These are phyloP conservation scores for Solanum raphanifolium DNA, from an alignment of 257 asterid species.

Conservation along the genomic window DNA sequence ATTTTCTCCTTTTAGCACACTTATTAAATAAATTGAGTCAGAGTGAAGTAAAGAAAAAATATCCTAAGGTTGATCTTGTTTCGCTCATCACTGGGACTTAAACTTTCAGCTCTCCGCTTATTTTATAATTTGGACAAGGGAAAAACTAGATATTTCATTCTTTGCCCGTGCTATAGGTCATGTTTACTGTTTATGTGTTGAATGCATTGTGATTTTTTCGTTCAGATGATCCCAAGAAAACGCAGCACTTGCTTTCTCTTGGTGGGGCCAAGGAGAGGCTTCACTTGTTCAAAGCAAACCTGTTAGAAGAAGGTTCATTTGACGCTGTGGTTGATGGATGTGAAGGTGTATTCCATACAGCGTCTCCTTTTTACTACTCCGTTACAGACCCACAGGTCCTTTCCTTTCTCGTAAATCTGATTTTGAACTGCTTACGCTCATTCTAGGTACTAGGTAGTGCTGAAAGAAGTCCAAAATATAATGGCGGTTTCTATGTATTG, in stretches of 20 bases:
- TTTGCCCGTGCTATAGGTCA: background rate
- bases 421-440: background rate
- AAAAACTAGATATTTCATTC: background rate
- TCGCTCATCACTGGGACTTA: background rate
- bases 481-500: background rate
- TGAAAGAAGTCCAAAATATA: background rate
- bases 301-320: slow-evolving; percentile 31
- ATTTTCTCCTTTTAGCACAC: background rate
- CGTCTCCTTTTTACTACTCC: slow-evolving; percentile 27
- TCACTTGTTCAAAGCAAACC: slow-evolving; percentile 29
- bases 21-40: background rate
- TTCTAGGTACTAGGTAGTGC: background rate
- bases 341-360: slow-evolving; percentile 43
- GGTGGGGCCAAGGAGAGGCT: slow-evolving; percentile 50
- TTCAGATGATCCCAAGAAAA: background rate
- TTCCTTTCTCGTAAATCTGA: background rate
- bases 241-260: slow-evolving; percentile 25
- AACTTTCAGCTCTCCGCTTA: background rate
- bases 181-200: background rate
- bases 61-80: background rate
- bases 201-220: background rate
- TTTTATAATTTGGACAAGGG: background rate
- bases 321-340: slow-evolving; percentile 36
- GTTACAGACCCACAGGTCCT: slow-evolving; percentile 2
- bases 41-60: background rate